phyloP scores from a whole-genome alignment of 805 yeast species.

The Barnettozyma salicaria region DNA sequence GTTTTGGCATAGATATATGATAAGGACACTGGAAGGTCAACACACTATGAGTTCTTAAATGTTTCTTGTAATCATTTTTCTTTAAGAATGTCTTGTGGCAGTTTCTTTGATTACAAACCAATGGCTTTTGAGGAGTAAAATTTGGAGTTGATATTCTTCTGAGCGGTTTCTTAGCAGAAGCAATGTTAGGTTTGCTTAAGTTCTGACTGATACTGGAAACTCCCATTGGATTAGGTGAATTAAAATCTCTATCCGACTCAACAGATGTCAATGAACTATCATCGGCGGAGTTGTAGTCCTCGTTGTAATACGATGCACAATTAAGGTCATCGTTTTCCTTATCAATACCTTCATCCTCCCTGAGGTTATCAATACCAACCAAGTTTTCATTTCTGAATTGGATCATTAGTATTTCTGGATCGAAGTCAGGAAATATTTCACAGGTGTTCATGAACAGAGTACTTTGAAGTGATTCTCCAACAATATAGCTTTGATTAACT shows the following conservation, averaged over 20 bases:
- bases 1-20: conserved; percentile 37
- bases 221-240: background rate
- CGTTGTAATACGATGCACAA: conserved; percentile 1
- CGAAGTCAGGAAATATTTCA: conserved; percentile 8
- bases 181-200: background rate
- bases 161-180: background rate
- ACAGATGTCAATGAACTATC: background rate
- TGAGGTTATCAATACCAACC: conserved; percentile 3
- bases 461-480: background rate
- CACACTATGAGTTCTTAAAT: conserved; percentile 7
- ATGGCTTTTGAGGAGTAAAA: background rate
- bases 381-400: conserved; percentile 5
- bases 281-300: conserved; percentile 2
- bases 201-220: too few relatives aligned
- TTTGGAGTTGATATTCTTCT: conserved; percentile 4
- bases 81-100: conserved; percentile 5
- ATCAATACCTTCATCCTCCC: conserved; percentile 8
- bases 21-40: conserved; percentile 11
- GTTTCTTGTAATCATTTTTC: conserved; percentile 10
- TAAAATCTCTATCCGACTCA: background rate
- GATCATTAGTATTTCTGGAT: conserved; percentile 6
- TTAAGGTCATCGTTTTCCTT: conserved; percentile 5
- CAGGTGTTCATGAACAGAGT: conserved; percentile 5
- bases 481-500: background rate
- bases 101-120: conserved; percentile 4